Conservation (phyloP, 192 early-diverging fungal species). For the Dimargaris cristalligena region DNA sequence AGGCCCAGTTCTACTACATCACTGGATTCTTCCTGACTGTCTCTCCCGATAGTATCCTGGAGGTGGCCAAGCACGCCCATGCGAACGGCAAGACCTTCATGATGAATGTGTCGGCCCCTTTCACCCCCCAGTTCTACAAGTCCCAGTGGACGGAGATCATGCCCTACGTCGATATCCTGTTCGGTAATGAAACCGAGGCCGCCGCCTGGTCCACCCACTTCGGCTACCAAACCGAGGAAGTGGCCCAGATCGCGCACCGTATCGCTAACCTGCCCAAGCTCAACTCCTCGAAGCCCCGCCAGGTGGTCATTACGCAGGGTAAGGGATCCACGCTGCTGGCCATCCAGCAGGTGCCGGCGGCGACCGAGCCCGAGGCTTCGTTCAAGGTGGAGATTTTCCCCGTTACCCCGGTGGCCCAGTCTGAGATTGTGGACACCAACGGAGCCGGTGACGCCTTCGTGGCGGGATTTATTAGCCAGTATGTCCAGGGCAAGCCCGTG, state of each 20-base stretch:
- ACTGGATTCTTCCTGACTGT: slow-evolving; percentile 92
- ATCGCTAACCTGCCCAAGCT: slow-evolving; percentile 70
- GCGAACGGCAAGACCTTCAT: slow-evolving; percentile 69
- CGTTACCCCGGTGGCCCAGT: slow-evolving; percentile 34
- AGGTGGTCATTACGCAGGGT: slow-evolving; percentile 90
- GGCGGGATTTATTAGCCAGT: slow-evolving; percentile 80
- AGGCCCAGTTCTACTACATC: slow-evolving; percentile 81
- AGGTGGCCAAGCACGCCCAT: slow-evolving; percentile 77
- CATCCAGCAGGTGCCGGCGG: slow-evolving; percentile 36
- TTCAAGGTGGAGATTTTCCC: no score
- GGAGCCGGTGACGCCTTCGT: slow-evolving; percentile 96
- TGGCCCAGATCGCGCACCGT: slow-evolving; percentile 65
- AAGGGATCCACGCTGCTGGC: slow-evolving; percentile 50
- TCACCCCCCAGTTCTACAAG: slow-evolving; percentile 89
- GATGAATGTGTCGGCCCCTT: slow-evolving; percentile 93
- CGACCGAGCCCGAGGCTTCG: no score
- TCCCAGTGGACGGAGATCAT: slow-evolving; percentile 53
- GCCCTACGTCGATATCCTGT: slow-evolving; percentile 81
- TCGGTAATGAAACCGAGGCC: slow-evolving; percentile 96
- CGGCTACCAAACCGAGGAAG: slow-evolving; percentile 49
- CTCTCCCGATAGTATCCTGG: slow-evolving; percentile 64
- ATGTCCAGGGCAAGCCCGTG: slow-evolving; percentile 50
- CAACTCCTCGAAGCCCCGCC: slow-evolving; percentile 48
- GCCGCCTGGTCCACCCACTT: slow-evolving; percentile 62
- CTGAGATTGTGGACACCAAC: slow-evolving; percentile 89